phyloP scores from a whole-genome alignment of 495 filamentous ascomycete genomes.

The Tuber microsphaerosporum region DNA sequence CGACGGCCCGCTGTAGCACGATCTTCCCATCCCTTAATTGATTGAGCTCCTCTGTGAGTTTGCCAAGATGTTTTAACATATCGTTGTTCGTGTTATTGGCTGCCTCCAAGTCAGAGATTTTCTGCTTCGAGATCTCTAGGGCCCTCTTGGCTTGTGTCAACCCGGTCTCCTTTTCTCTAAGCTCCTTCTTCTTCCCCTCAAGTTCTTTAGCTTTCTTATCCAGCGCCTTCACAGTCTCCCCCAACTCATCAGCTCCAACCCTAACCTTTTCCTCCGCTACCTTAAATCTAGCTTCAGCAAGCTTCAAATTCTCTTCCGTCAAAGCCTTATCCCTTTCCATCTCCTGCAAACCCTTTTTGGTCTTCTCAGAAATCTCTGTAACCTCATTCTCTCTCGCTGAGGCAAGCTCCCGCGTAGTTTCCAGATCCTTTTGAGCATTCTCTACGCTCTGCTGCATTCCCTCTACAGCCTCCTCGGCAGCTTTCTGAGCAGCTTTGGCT shows the following conservation, averaged over 20 bases:
- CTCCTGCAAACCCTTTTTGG: slow-evolving; percentile 19
- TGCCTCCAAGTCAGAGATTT: not conserved
- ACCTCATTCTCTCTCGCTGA: slow-evolving; percentile 41
- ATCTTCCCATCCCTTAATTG: slow-evolving; percentile 31
- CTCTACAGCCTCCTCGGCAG: slow-evolving; percentile 51
- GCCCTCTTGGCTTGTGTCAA: slow-evolving; percentile 5
- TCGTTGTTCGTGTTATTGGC: not conserved
- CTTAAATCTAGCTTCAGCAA: slow-evolving; percentile 23
- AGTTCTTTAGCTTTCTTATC: slow-evolving; percentile 13
- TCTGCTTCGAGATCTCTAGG: not conserved
- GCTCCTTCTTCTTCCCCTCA: slow-evolving; percentile 14
- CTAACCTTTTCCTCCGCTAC: slow-evolving; percentile 42
- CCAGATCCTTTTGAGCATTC: slow-evolving; percentile 44
- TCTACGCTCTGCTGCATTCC: slow-evolving; percentile 46
- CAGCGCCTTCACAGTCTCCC: slow-evolving; percentile 11
- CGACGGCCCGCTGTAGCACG: slow-evolving; percentile 27
- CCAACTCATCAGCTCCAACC: slow-evolving; percentile 33
- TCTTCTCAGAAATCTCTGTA: slow-evolving; percentile 15
- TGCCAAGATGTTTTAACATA: not conserved
- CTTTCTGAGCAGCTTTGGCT: slow-evolving; percentile 49
- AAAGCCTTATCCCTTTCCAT: slow-evolving; percentile 13
- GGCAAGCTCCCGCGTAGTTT: slow-evolving; percentile 37
- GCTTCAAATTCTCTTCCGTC: slow-evolving; percentile 21
- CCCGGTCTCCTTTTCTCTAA: slow-evolving; percentile 21
- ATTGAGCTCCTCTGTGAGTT: slow-evolving; percentile 26